A percentile compares a stretch with the other conserved stretches of the same genome.
phyloP scores from a whole-genome alignment of 192 early-diverging fungal species.

The Dissophora ornata region DNA sequence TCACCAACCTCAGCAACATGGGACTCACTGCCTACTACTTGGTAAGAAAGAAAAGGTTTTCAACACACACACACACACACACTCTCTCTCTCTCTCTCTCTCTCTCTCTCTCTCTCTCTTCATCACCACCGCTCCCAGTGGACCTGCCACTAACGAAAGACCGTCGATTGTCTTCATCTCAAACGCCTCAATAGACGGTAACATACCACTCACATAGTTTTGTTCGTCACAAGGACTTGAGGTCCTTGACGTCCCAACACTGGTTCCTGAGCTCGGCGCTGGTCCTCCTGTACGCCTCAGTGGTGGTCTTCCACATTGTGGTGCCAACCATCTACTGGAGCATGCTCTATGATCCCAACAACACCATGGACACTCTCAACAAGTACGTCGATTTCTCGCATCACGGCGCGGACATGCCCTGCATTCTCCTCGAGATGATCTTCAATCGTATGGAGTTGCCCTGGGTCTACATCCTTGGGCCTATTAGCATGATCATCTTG shows the following conservation, averaged over 20 bases:
- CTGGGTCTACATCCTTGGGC: constrained; percentile 27
- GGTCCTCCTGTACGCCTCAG: constrained; percentile 34
- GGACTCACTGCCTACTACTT: constrained; percentile 48
- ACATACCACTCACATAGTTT: constrained; percentile 33
- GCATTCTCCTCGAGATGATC: constrained; percentile 41
- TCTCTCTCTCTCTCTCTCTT: neutral
- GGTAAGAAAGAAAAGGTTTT: constrained; percentile 14
- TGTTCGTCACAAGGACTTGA: constrained; percentile 1
- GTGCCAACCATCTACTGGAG: constrained; percentile 52
- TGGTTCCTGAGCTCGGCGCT: constrained; percentile 49
- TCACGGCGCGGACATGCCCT: constrained; percentile 35
- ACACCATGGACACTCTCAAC: constrained; percentile 49
- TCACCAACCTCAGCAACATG: constrained; percentile 53
- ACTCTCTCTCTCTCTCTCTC: neutral
- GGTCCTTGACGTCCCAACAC: constrained; percentile 34
- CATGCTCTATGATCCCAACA: constrained; percentile 51
- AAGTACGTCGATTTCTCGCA: constrained; percentile 48
- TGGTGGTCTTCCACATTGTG: constrained; percentile 47
- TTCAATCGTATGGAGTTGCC: constrained; percentile 46
- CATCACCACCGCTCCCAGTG: no score
- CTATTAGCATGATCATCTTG: constrained; percentile 40
- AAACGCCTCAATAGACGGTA: no score
- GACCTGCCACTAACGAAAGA: no score
- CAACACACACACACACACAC: neutral
- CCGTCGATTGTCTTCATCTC: no score